These are phyloP conservation scores for Cutaneotrichosporon mucoides DNA, from an alignment of 1,284 basidiomycete species.

Conservation along the genomic window DNA sequence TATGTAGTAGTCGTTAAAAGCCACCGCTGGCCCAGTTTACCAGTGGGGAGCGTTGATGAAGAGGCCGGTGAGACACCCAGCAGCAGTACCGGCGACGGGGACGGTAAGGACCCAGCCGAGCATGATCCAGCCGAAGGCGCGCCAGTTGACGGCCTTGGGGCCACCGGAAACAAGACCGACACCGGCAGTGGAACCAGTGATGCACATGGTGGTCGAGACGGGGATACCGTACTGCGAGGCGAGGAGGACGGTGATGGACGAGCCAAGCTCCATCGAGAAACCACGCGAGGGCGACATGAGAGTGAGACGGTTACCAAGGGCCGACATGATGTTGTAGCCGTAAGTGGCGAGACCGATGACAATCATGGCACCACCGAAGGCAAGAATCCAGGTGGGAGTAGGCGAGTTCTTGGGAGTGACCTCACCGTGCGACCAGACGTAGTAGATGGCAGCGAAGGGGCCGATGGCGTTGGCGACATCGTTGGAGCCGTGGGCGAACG, in stretches of 20 bases:
- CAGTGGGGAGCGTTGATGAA: conserved; percentile 48
- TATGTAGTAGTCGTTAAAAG: background rate
- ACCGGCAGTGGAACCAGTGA: conserved; percentile 42
- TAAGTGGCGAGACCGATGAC: conserved; percentile 53
- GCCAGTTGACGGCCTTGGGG: conserved; percentile 46
- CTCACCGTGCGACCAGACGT: conserved; percentile 45
- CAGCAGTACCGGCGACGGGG: conserved; percentile 47
- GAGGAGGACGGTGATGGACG: conserved; percentile 52
- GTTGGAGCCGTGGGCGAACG: conserved; percentile 53
- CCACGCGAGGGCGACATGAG: conserved; percentile 53
- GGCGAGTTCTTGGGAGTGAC: conserved; percentile 41
- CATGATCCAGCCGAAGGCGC: conserved; percentile 40
- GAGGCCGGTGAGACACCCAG: conserved; percentile 48
- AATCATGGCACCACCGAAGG: conserved; percentile 47
- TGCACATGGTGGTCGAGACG: conserved; percentile 49
- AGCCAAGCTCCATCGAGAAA: conserved; percentile 54
- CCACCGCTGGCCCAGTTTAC: background rate
- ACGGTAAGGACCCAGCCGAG: conserved; percentile 50
- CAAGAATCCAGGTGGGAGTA: conserved; percentile 52
- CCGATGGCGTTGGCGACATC: conserved; percentile 48
- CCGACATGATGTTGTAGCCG: conserved; percentile 48
- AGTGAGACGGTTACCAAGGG: conserved; percentile 52
- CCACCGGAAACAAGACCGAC: conserved; percentile 48
- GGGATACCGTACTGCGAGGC: conserved; percentile 50
- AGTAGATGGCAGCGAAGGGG: conserved; percentile 47